These are phyloP conservation scores for Pseudoperonospora humuli DNA, from an alignment of 352 stramenopile species.

Conservation along the genomic window DNA sequence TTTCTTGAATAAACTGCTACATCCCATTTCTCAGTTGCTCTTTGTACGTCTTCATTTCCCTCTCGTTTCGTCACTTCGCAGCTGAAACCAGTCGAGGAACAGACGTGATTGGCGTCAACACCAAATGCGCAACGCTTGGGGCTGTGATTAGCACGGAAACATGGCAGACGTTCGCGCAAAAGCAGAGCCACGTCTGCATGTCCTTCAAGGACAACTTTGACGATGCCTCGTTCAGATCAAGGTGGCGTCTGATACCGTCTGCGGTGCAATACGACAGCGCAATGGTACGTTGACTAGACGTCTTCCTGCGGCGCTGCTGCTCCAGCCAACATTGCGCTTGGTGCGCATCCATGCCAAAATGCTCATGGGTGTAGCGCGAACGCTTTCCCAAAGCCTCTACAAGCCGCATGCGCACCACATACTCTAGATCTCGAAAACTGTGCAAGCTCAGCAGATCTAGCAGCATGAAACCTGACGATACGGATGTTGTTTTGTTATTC, in stretches of 20 bases:
- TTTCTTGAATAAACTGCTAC: slow-evolving; percentile 7
- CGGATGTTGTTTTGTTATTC: slow-evolving; percentile 3
- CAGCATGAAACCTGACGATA: slow-evolving; percentile 24
- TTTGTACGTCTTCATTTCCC: not conserved
- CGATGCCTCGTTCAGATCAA: slow-evolving; percentile 11
- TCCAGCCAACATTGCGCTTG: slow-evolving; percentile 27
- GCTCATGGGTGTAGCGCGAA: slow-evolving; percentile 24
- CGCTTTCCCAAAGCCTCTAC: slow-evolving; percentile 19
- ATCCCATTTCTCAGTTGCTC: not conserved
- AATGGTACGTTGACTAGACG: slow-evolving; percentile 18
- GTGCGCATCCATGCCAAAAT: slow-evolving; percentile 27
- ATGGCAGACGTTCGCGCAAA: slow-evolving; percentile 59
- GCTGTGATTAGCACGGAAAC: slow-evolving; percentile 31
- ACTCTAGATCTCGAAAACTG: slow-evolving; percentile 35
- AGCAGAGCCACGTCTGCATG: slow-evolving; percentile 48
- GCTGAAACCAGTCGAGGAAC: slow-evolving; percentile 4
- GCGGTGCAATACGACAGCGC: slow-evolving; percentile 36
- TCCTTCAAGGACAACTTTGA: slow-evolving; percentile 12
- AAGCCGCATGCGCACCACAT: slow-evolving; percentile 29
- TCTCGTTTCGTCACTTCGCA: slow-evolving; percentile 7
- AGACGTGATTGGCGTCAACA: not conserved
- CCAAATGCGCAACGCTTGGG: slow-evolving; percentile 1
- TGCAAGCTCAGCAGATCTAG: slow-evolving; percentile 40
- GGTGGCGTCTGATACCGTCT: slow-evolving; percentile 18
- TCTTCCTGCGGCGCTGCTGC: slow-evolving; percentile 20